Base-by-base conservation (phyloP, 2,329 filamentous ascomycete species). In the Ceratocystiopsis brevicomis region DNA sequence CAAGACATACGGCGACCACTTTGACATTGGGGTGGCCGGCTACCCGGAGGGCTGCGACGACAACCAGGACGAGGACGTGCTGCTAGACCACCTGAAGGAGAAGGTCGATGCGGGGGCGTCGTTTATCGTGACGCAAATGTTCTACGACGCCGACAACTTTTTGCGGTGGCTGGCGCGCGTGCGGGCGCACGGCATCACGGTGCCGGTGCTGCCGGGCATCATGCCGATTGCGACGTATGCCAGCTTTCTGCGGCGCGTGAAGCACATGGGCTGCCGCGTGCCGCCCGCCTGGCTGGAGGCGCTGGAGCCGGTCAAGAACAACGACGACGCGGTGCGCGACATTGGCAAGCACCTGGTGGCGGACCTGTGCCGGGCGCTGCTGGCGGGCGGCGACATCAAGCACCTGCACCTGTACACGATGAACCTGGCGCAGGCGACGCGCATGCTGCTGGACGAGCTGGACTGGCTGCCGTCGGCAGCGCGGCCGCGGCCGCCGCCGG, bases 391-490 rank as follows among this genome's bases (percentile, higher is more conserved):
- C 37, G 49, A 51, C 38, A 84, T 95, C 51, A 71, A 76, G 49
- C 86, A 95, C 57, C 62, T 98, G 50, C 90, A 98, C 61, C 98
- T 98, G 62, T 98, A 98, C 66, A 98, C 90, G 47, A 98, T 98
- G 90, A 98, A 98, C 62, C 70, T 98, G 17, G 88, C 86, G 12
- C 85, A 93, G 60, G 83, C 90, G 41, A 95, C 88, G 1, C 79
- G 81, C 53, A 87, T 95, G 80, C 77, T 98, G 19, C 71, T 98
- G 14, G 87, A 96, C 53, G 87, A 95, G 59, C 69, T 98, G 19
- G 69, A 78, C 43, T 75, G 94, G 61, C 71, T 84, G 41, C 88
- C 90, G 1, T 81, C 81, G 17, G 67, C 75, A 9, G 76, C 81
- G 49, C 78, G 79, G 30, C 85, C 87, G 4, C 67, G 86, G 42